Base-by-base conservation (phyloP, 163 green algal genomes). In the Trebouxia gelatinosa region DNA sequence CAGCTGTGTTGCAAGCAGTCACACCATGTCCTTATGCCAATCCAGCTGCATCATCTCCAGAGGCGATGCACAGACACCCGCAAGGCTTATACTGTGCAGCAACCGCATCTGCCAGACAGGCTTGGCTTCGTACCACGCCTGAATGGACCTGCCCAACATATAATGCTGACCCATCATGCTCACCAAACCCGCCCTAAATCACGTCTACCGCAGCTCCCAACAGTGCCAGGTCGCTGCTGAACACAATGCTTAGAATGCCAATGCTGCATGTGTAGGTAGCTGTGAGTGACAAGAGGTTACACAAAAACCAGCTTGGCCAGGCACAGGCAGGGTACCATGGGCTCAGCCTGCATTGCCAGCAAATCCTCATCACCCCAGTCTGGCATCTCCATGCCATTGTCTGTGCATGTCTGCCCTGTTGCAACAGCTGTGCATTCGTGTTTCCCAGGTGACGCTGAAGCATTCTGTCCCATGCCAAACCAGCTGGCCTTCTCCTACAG, bases 341-440 rank as follows among this genome's bases (percentile, higher is more conserved):
- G 32, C 34, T 81, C 62, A 31, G 58, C 40, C 39, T 81, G 77
- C 77, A 81, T 54, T 2, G 70, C 71, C 46, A 87, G 21, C 51
- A 89, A 61, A 57, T 84, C 80, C 29, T 88, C 84, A 59, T 87
- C 82, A 37, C 85, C 77, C 9, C 78, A 77, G 21, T 84, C 76
- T 21, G 84, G 77, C 17, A 48, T 59, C 31, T 38, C 70, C 5
- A 19, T 38, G 29, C 29, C n/a, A 54, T 32, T 70, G 43, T 71
- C 37, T 26, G 70, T 58, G 37, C 29, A 75, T 57, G 9, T 54
- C 59, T 28, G 64, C 35, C 19, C 64, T 35, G 37, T 2, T 9
- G 23, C 11, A 34, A 5, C 21, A 17, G 9, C 43, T 21, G 35
- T 37, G 37, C 50, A 37, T 16, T 19, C 19, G 35, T 40, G 38